phyloP scores from a whole-genome alignment of 345 rosid genomes.

The Hirschfeldia incana region DNA sequence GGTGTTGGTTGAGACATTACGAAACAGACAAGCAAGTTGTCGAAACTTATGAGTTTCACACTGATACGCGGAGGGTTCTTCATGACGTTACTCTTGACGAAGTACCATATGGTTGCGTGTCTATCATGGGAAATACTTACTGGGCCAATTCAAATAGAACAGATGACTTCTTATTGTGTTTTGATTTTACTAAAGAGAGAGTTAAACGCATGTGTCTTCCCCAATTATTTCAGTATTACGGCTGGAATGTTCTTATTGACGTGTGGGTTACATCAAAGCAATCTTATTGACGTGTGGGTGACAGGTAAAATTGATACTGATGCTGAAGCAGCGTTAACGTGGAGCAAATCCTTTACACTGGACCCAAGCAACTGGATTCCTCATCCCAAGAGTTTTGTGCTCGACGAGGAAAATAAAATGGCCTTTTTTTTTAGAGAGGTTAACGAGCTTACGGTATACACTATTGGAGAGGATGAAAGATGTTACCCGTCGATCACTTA shows the following conservation, averaged over 20 bases:
- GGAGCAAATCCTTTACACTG: neutral
- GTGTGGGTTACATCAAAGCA: too few species aligned
- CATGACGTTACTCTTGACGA: neutral
- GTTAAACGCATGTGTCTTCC: neutral
- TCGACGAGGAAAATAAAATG: neutral
- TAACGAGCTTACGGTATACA: neutral
- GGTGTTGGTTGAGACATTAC: neutral
- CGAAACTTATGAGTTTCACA: neutral
- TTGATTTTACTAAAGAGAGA: neutral
- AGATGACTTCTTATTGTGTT: neutral
- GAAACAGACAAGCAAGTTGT: neutral
- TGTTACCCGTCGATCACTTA: neutral
- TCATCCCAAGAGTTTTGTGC: neutral
- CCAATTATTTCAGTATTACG: neutral
- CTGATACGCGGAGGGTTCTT: neutral
- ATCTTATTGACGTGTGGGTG: neutral
- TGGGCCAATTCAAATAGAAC: neutral
- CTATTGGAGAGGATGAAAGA: neutral
- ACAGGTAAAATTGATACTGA: neutral
- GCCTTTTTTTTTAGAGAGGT: neutral
- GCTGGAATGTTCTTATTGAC: too few species aligned
- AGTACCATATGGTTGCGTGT: neutral
- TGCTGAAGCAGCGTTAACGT: neutral
- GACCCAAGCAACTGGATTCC: neutral
- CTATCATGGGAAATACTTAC: neutral